A percentile compares a stretch with the other conserved stretches of the same genome.
These are phyloP conservation scores for Pleurotus djamor DNA, from an alignment of 768 basidiomycete genomes.

Conservation along the genomic window DNA sequence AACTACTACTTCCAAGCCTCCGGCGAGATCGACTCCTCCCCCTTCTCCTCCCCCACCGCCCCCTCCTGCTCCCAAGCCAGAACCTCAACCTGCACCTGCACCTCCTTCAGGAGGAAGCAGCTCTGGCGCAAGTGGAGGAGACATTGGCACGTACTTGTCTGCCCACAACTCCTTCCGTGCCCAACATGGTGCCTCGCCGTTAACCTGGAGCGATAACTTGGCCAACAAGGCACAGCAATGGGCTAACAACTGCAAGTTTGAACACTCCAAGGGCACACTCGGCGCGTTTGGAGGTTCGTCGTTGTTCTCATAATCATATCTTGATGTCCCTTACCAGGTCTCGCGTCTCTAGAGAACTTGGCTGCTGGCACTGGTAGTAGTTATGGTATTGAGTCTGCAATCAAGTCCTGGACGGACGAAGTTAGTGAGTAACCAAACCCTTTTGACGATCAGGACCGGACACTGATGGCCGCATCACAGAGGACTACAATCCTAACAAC, in stretches of 20 bases:
- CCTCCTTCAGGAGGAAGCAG: slow-evolving; percentile 5
- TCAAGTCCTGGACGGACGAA: slow-evolving; percentile 69
- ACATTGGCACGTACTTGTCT: slow-evolving; percentile 51
- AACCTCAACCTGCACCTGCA: slow-evolving; percentile 1
- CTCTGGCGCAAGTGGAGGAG: slow-evolving; percentile 29
- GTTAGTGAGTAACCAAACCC: slow-evolving; percentile 40
- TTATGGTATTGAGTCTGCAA: slow-evolving; percentile 46
- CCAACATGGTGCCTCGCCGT: slow-evolving; percentile 56
- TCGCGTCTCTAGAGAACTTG: slow-evolving; percentile 56
- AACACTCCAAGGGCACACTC: slow-evolving; percentile 67
- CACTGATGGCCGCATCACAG: slow-evolving; percentile 25
- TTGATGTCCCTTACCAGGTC: not conserved
- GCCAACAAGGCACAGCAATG: slow-evolving; percentile 67
- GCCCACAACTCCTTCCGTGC: slow-evolving; percentile 65
- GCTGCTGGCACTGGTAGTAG: slow-evolving; percentile 64
- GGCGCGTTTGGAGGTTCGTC: slow-evolving; percentile 61
- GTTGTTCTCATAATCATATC: not conserved
- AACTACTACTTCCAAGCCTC: slow-evolving; percentile 11
- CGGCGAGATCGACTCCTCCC: slow-evolving; percentile 9
- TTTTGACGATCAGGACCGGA: not conserved
- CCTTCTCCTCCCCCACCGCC: slow-evolving; percentile 10
- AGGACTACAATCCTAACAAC: slow-evolving; percentile 52
- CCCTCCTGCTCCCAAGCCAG: slow-evolving; percentile 12
- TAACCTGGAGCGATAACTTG: slow-evolving; percentile 64
- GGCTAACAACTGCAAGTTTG: slow-evolving; percentile 65